These are phyloP conservation scores for Letharia lupina DNA, from an alignment of 495 filamentous ascomycete species.

Conservation along the genomic window DNA sequence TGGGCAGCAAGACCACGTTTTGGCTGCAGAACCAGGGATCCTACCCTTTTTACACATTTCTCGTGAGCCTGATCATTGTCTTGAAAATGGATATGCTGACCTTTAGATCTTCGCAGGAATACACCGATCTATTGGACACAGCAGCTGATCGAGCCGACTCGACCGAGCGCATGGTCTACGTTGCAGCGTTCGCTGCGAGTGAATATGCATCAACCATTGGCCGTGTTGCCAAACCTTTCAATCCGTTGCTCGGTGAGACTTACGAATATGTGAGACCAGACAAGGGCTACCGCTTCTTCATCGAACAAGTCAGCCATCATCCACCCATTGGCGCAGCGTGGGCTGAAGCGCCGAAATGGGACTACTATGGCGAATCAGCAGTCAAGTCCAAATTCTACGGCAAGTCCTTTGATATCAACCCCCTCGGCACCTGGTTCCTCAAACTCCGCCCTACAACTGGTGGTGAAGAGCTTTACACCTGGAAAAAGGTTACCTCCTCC, in stretches of 20 bases:
- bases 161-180: slow-evolving; percentile 89
- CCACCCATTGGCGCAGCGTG: slow-evolving; percentile 90
- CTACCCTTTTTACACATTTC: no score
- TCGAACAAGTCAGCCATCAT: slow-evolving; percentile 98
- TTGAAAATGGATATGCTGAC: not conserved
- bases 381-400: slow-evolving; percentile 97
- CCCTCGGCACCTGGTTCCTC: slow-evolving; percentile 94
- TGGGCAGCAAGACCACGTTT: not conserved
- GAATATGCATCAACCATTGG: slow-evolving; percentile 96
- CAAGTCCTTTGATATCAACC: slow-evolving; percentile 94
- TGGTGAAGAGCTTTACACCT: slow-evolving; percentile 87
- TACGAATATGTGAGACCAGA: slow-evolving; percentile 95
- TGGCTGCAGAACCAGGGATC: not conserved
- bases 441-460: slow-evolving; percentile 70
- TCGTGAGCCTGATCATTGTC: not conserved
- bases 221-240: slow-evolving; percentile 96
- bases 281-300: slow-evolving; percentile 95
- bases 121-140: slow-evolving; percentile 83
- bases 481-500: slow-evolving; percentile 98
- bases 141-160: slow-evolving; percentile 81
- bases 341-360: slow-evolving; percentile 90
- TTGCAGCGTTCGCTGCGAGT: slow-evolving; percentile 88
- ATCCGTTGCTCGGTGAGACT: slow-evolving; percentile 90
- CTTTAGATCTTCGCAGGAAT: slow-evolving; percentile 43
- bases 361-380: slow-evolving; percentile 95